Evolutionary conservation across 2,329 filamentous ascomycete species (phyloP), one percentile per base, ranked within the genome.

Genomic region (Diaporthe velutina): DNA sequence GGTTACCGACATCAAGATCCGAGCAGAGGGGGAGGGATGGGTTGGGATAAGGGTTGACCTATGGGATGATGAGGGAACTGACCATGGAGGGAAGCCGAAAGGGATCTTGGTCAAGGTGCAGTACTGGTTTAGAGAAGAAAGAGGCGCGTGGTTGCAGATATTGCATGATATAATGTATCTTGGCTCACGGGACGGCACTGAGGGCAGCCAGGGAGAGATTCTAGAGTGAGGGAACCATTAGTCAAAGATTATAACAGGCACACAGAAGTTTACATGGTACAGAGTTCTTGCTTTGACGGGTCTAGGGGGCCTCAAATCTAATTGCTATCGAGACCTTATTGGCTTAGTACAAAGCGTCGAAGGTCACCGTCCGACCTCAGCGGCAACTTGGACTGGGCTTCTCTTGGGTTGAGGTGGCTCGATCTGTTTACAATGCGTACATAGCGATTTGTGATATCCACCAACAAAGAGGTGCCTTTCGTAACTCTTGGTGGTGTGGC

Each of bases 51-150:
- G 80, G 48, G 80, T 81, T 4, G 79, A 81, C 57, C 60, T 82
- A 40, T 81, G 80, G 81, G 76, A 77, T 30, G 80, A 79, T 4
- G 67, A 57, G 4, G 48, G 25, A 7, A 57, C 40, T 12, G 42
- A 30, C 5, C 30, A 30, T 17, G 35, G 3, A 13, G 35, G 67
- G 22, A n/a, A 33, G 17, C 75, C 66, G 4, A 54, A 52, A 22
- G 77, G 74, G 54, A 55, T 78, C 19, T 22, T 82, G 42, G 77
- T 81, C 15, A 81, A 82, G 52, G 80, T 80, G 19, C 78, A 81
- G 55, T 82, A 82, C 42, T 82, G 80, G 81, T 82, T 79, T 80
- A 78, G 74, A 42, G 73, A 76, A 68, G 79, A 81, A 22, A 40
- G 61, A 0, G 76, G 38, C 0, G 70, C 66, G 9, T 79, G 78